Evolutionary conservation across 2,329 filamentous ascomycete genomes (phyloP).

Genomic region (Cladosporium sp.): DNA sequence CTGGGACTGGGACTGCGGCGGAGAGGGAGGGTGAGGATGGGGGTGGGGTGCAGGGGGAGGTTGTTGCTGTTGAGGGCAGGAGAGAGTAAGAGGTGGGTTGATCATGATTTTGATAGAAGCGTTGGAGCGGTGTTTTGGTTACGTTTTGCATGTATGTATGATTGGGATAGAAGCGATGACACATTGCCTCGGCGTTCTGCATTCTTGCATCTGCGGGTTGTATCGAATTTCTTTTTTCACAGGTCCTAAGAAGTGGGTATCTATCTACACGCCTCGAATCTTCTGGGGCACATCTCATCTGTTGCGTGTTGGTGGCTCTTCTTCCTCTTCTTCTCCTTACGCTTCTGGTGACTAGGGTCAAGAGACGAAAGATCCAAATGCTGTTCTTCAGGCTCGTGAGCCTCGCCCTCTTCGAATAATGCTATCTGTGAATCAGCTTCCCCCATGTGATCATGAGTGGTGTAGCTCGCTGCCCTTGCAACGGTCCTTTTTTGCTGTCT

Average conservation of each 20-base stretch:
- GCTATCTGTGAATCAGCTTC: not conserved
- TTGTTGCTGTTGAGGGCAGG: conserved; percentile 1
- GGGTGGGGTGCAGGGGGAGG: not conserved
- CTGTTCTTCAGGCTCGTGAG: not conserved
- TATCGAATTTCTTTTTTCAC: not conserved
- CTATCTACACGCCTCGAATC: not conserved
- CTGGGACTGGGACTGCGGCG: not conserved
- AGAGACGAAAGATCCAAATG: not conserved
- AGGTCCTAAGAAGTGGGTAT: not conserved
- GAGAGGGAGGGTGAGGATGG: not conserved
- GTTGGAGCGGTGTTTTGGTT: not conserved
- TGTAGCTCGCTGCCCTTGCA: not conserved
- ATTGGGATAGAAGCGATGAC: not conserved
- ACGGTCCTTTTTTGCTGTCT: not conserved
- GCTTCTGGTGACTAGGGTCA: not conserved
- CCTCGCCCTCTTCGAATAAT: not conserved
- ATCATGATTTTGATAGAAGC: not conserved
- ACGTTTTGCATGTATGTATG: not conserved
- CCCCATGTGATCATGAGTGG: not conserved
- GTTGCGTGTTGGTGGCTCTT: not conserved
- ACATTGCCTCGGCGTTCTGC: not conserved
- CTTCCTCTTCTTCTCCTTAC: not conserved
- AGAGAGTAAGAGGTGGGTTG: not conserved
- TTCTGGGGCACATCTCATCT: not conserved
- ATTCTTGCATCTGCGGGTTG: not conserved